These are phyloP conservation scores for Epichloe amarillans DNA, from an alignment of 2,329 filamentous ascomycete species.

Conservation along the genomic window DNA sequence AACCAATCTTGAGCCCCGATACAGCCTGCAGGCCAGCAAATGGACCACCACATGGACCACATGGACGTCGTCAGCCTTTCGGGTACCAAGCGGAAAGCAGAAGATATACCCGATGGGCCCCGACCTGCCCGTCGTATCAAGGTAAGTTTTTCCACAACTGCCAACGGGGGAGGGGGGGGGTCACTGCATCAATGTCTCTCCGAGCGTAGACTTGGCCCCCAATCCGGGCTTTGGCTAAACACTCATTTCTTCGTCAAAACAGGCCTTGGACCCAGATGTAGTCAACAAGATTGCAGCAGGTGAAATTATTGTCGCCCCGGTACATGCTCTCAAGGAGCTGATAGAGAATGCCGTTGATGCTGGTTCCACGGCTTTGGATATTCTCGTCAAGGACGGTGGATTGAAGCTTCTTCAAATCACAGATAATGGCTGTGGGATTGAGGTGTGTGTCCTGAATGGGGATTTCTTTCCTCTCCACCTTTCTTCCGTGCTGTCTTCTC, in stretches of 20 bases:
- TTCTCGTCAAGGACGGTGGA: constrained; percentile 87
- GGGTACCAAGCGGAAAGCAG: constrained; percentile 38
- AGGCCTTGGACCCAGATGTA: constrained; percentile 83
- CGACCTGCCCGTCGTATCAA: constrained; percentile 35
- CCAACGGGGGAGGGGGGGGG: no score
- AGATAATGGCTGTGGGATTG: constrained; percentile 92
- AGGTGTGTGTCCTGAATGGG: constrained; percentile 40
- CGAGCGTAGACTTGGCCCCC: neutral
- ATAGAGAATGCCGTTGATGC: constrained; percentile 97
- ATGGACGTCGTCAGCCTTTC: constrained; percentile 30
- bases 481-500: neutral
- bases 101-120: constrained; percentile 22
- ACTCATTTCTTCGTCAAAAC: neutral
- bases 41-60: constrained; percentile 20
- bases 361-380: constrained; percentile 81
- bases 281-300: constrained; percentile 98
- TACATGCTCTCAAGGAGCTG: constrained; percentile 90
- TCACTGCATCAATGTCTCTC: no score
- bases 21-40: neutral
- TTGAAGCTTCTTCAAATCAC: constrained; percentile 93
- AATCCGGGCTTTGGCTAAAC: neutral
- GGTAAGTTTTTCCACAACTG: constrained; percentile 16
- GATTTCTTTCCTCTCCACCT: neutral
- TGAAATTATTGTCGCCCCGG: constrained; percentile 94
- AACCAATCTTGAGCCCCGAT: neutral